These are phyloP conservation scores for Diplosphaera chodatii DNA, from an alignment of 139 green algal species.

Conservation along the genomic window DNA sequence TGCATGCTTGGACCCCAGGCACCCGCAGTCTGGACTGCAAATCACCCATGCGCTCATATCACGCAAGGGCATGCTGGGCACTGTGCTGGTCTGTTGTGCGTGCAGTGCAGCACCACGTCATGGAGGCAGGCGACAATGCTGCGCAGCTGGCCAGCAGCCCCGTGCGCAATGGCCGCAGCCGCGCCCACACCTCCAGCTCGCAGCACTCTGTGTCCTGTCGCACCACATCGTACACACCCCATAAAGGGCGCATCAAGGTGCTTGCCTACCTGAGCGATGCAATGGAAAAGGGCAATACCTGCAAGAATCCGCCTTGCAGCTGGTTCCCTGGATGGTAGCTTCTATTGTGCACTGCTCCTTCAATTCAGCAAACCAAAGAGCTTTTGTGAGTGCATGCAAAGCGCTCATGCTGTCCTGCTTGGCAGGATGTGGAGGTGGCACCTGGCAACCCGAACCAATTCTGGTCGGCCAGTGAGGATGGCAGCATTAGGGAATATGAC, in stretches of 20 bases:
- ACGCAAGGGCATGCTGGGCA: too few relatives aligned
- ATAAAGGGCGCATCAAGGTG: slow-evolving; percentile 71
- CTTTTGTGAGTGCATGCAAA: too few relatives aligned
- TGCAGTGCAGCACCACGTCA: not conserved
- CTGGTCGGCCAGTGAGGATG: slow-evolving; percentile 81
- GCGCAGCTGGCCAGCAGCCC: not conserved
- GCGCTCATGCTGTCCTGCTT: too few relatives aligned
- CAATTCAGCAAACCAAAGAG: too few relatives aligned
- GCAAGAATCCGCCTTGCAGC: too few relatives aligned
- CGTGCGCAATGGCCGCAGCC: not conserved
- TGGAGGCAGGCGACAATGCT: not conserved
- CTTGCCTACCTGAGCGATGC: not conserved
- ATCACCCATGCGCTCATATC: too few relatives aligned
- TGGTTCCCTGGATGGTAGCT: too few relatives aligned
- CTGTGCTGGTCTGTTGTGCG: not conserved
- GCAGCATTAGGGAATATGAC: slow-evolving; percentile 16
- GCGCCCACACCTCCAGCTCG: not conserved
- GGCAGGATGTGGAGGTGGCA: slow-evolving; percentile 71
- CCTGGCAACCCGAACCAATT: slow-evolving; percentile 72
- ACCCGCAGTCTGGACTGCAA: too few relatives aligned
- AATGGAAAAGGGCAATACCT: too few relatives aligned
- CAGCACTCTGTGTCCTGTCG: slow-evolving; percentile 1
- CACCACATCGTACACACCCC: slow-evolving; percentile 49
- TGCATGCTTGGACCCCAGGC: too few relatives aligned
- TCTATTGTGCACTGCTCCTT: too few relatives aligned